Base-by-base conservation (phyloP, 78 protist species). In the Parvularia atlantis region DNA sequence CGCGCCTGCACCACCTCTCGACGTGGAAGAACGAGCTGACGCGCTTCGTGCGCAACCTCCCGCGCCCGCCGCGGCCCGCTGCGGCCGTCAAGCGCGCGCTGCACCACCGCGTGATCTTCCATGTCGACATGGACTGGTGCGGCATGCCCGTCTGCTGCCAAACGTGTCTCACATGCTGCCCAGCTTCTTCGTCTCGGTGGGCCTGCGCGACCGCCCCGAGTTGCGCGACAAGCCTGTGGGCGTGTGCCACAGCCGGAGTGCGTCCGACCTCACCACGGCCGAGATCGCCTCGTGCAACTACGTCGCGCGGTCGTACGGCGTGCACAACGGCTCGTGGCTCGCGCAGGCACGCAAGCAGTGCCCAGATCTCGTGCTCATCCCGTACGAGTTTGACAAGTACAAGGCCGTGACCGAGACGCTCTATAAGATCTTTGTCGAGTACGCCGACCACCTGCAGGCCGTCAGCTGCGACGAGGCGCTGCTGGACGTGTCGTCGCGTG, bases 401-500 rank as follows among this genome's bases (percentile, higher is more conserved):
- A 19, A 53, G 30, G 48, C 0, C 40, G 68, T 41, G 26, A 17
- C 64, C 14, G 3, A 40, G 59, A 16, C 24, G n/a, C 19, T 75
- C 22, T 64, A 66, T 19, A 14, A 11, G 16, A 2, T 54, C 36
- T 36, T 75, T 14, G 17, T 35, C 28, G 14, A 5, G 30, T 13
- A 6, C 53, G n/a, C 73, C 24, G 3, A 1, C 30, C 1, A 2
- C 10, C 46, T 76, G 3, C 67, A 68, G 54, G 58, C 65, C 4
- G 66, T 76, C 52, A 19, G 40, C 24, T 22, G 26, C 43, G 81
- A 76, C 67, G 81, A 76, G 48, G 71, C 81, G 14, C 56, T 54
- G 35, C 24, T 76, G 7, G 81, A 76, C 39, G 9, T 76, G n/a
- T 46, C 71, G 7, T 31, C 31, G 7, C 24, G 37, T 19, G 53